Evolutionary conservation across 495 filamentous ascomycete genomes (phyloP).

Genomic region (Thermothielavioides terrestris): DNA sequence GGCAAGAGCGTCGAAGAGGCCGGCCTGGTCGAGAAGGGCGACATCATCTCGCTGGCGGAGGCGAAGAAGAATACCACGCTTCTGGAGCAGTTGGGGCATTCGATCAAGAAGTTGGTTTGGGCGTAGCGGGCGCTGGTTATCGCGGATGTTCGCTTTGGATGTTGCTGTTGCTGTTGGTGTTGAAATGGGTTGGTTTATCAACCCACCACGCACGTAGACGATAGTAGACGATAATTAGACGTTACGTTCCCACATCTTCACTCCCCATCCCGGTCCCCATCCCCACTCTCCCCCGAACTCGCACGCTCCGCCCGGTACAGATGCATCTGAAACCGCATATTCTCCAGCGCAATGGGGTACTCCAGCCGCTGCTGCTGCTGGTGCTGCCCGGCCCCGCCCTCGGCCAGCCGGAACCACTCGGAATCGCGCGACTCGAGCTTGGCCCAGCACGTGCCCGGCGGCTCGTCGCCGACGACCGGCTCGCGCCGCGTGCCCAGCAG

Average conservation of each 20-base stretch:
- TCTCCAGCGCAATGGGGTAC: slow-evolving; percentile 81
- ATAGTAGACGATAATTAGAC: neutral
- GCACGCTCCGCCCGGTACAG: slow-evolving; percentile 46
- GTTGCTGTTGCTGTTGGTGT: neutral
- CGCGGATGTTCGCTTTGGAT: neutral
- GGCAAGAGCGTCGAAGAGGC: slow-evolving; percentile 25
- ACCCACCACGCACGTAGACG: neutral
- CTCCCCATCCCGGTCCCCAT: neutral
- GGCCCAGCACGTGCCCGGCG: slow-evolving; percentile 64
- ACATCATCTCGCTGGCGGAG: slow-evolving; percentile 74
- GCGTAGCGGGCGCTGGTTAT: slow-evolving; percentile 49
- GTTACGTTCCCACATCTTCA: neutral
- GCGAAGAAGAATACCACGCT: slow-evolving; percentile 82
- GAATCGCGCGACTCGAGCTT: slow-evolving; percentile 65
- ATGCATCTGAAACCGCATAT: slow-evolving; percentile 92
- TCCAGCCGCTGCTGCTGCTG: slow-evolving; percentile 42
- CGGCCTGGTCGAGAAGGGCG: slow-evolving; percentile 53
- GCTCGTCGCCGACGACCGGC: slow-evolving; percentile 20
- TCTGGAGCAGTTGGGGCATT: slow-evolving; percentile 76
- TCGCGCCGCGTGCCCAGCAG: slow-evolving; percentile 40
- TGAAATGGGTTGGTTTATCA: neutral
- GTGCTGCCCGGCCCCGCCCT: slow-evolving; percentile 12
- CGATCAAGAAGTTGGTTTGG: slow-evolving; percentile 88
- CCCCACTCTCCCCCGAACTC: neutral
- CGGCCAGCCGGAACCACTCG: slow-evolving; percentile 71